Conservation (phyloP, 2,329 filamentous ascomycete genomes). For the Ceratocystis colombiana region DNA sequence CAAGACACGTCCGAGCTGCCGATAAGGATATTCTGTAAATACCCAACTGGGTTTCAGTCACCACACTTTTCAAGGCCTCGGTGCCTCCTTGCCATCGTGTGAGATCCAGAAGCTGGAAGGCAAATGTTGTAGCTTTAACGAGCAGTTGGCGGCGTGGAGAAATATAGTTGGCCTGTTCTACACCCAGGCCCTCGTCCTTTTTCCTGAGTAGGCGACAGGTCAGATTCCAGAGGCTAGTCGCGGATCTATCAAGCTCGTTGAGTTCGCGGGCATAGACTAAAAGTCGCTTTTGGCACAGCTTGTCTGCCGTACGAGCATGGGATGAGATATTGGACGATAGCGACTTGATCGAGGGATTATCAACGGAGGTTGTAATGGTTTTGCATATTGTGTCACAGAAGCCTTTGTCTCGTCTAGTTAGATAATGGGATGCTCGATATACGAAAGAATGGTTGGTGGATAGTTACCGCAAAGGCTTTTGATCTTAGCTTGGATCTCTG, state of each 20-base stretch:
- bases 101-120: conserved; percentile 58
- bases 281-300: conserved; percentile 20
- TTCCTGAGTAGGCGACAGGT: conserved; percentile 47
- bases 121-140: conserved; percentile 41
- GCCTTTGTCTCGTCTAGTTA: conserved; percentile 11
- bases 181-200: conserved; percentile 39
- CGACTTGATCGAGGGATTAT: conserved; percentile 26
- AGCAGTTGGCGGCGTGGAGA: conserved; percentile 31
- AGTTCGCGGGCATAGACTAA: conserved; percentile 15
- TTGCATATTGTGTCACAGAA: conserved; percentile 23
- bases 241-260: conserved; percentile 45
- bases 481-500: conserved; percentile 13
- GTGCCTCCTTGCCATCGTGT: conserved; percentile 34
- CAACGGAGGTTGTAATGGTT: conserved; percentile 26
- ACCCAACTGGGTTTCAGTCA: conserved; percentile 40
- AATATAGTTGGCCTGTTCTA: conserved; percentile 25
- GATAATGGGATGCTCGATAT: neutral
- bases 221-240: conserved; percentile 56
- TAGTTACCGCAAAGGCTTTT: conserved; percentile 9
- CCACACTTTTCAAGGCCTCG: conserved; percentile 27
- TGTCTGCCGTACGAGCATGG: conserved; percentile 29
- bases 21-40: conserved; percentile 59
- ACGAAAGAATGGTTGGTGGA: neutral
- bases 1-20: conserved; percentile 52
- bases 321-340: conserved; percentile 31